These are phyloP conservation scores for Mycena belliarum DNA, from an alignment of 768 basidiomycete genomes.

Conservation along the genomic window DNA sequence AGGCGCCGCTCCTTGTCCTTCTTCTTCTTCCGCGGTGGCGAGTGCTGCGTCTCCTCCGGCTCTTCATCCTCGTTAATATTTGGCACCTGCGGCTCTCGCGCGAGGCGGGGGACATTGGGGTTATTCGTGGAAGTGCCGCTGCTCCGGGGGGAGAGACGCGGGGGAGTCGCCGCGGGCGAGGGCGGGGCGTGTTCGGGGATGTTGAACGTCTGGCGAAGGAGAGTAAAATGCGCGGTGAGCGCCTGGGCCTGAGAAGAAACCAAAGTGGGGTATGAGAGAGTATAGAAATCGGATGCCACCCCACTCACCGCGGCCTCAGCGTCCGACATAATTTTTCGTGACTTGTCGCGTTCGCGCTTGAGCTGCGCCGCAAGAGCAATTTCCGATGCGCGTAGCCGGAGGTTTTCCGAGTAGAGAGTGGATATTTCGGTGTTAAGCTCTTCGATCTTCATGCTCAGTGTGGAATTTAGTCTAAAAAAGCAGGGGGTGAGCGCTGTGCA, in stretches of 20 bases:
- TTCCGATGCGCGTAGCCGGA: constrained; percentile 78
- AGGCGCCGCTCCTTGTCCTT: constrained; percentile 32
- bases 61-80: constrained; percentile 22
- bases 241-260: constrained; percentile 44
- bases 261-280: constrained; percentile 10
- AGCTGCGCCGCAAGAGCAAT: constrained; percentile 75
- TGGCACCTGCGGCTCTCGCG: constrained; percentile 46
- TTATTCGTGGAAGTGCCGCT: constrained; percentile 28
- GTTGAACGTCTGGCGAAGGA: constrained; percentile 64
- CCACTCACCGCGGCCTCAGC: constrained; percentile 69
- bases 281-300: constrained; percentile 11
- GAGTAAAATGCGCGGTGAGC: constrained; percentile 64
- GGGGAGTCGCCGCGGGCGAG: constrained; percentile 19
- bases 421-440: constrained; percentile 84
- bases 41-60: constrained; percentile 10
- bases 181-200: constrained; percentile 29
- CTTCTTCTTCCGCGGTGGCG: constrained; percentile 27
- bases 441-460: constrained; percentile 80
- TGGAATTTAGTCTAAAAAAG: constrained; percentile 71
- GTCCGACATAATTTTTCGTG: constrained; percentile 68
- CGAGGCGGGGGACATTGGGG: constrained; percentile 28
- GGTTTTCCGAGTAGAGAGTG: constrained; percentile 79
- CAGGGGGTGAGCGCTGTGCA: background rate
- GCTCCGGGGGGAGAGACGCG: constrained; percentile 14
- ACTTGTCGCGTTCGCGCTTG: constrained; percentile 79